Evolutionary conservation across 106 monocot species (phyloP).

Genomic region (Dioscorea dumetorum): DNA sequence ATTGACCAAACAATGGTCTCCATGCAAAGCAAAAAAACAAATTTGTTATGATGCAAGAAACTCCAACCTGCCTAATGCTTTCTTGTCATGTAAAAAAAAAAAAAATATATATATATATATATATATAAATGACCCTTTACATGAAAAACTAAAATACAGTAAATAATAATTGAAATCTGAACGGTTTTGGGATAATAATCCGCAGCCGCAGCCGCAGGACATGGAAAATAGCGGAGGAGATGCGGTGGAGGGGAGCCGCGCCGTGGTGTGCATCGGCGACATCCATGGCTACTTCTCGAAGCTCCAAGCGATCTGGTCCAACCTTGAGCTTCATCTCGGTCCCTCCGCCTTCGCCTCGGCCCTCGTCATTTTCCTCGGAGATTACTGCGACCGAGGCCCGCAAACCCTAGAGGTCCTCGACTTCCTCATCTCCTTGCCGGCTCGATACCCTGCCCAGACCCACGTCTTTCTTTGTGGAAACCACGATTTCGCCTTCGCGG

Average conservation of each 20-base stretch:
- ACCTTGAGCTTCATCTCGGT: conserved; percentile 55
- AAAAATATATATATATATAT: no score
- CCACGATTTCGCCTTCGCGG: conserved; percentile 96
- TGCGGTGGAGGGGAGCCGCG: not conserved
- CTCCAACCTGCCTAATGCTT: no score
- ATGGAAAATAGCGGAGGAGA: no score
- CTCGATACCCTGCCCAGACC: conserved; percentile 60
- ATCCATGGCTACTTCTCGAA: conserved; percentile 51
- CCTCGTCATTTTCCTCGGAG: conserved; percentile 92
- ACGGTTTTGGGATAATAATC: no score
- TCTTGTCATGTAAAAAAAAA: no score
- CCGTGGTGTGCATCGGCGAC: conserved; percentile 71
- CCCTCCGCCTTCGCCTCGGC: conserved; percentile 56
- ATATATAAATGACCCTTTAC: no score
- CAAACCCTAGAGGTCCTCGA: conserved; percentile 64
- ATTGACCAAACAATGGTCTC: no score
- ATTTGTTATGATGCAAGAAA: no score
- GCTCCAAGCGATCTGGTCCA: conserved; percentile 66
- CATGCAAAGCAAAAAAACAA: no score
- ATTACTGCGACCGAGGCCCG: conserved; percentile 94
- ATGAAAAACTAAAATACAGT: no score
- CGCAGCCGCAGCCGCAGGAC: no score
- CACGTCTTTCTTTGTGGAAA: conserved; percentile 97
- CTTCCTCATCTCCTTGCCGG: conserved; percentile 73
- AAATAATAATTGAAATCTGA: no score